phyloP scores from a whole-genome alignment of 108 stramenopile species.

The Mediolabrus comicus region DNA sequence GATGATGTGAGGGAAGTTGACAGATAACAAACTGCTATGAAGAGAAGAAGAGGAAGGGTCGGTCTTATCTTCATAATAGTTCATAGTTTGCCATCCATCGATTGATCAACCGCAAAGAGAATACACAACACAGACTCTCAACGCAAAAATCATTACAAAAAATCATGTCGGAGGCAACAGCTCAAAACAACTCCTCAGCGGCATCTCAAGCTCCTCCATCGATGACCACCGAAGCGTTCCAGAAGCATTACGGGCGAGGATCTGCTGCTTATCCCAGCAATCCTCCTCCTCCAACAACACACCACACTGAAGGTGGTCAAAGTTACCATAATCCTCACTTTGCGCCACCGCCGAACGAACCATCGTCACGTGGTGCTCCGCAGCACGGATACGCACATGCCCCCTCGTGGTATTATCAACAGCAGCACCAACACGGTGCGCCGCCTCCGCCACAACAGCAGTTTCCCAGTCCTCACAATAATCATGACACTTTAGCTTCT shows the following conservation, averaged over 20 bases:
- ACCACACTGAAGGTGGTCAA: background rate
- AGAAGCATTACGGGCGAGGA: slow-evolving; percentile 35
- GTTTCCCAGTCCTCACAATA: background rate
- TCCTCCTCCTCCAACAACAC: slow-evolving; percentile 2
- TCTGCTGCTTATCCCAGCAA: slow-evolving; percentile 3
- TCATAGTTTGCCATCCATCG: background rate
- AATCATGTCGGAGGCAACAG: background rate
- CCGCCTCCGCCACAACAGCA: background rate
- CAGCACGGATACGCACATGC: slow-evolving; percentile 1
- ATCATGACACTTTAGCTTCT: background rate
- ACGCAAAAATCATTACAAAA: background rate
- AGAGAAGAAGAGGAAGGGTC: no score
- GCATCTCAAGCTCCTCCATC: background rate
- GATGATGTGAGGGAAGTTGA: no score
- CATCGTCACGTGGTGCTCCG: background rate
- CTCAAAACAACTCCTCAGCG: background rate
- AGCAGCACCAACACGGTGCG: background rate
- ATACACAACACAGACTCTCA: background rate
- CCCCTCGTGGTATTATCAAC: background rate
- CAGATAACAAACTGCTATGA: no score
- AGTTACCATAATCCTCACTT: background rate
- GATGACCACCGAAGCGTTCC: slow-evolving; percentile 21
- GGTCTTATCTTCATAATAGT: no score
- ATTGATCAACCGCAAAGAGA: background rate
- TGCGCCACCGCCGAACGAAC: background rate